These are phyloP conservation scores for Chaetothyriales sp. DNA, from an alignment of 2,329 filamentous ascomycete genomes.

Conservation along the genomic window DNA sequence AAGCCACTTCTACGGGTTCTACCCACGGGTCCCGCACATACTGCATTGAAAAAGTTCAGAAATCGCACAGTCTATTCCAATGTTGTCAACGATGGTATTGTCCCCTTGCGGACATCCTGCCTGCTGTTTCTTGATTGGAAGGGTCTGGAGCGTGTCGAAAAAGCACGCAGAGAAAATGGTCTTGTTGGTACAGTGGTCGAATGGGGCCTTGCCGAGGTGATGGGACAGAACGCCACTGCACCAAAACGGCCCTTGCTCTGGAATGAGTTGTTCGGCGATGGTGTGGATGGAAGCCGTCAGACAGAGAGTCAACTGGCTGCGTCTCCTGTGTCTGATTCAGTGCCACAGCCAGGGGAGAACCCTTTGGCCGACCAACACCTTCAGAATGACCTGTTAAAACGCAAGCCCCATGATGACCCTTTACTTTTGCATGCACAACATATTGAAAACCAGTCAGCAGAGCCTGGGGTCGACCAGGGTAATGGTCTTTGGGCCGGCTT, in stretches of 20 bases:
- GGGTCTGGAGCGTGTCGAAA: slow-evolving; percentile 81
- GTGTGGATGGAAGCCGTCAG: slow-evolving; percentile 12
- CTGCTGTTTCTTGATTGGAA: slow-evolving; percentile 96
- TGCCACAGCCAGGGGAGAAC: slow-evolving; percentile 15
- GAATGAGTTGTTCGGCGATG: slow-evolving; percentile 18
- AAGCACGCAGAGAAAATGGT: slow-evolving; percentile 80
- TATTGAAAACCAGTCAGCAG: slow-evolving; percentile 1
- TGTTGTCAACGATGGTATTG: slow-evolving; percentile 77
- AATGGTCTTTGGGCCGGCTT: slow-evolving; percentile 46
- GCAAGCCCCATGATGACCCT: slow-evolving; percentile 1
- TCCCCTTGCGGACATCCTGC: slow-evolving; percentile 85
- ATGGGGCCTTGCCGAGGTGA: slow-evolving; percentile 90
- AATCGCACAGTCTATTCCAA: slow-evolving; percentile 71
- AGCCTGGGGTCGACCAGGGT: slow-evolving; percentile 16
- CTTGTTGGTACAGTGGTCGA: slow-evolving; percentile 83
- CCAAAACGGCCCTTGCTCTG: slow-evolving; percentile 27
- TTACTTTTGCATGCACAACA: not conserved
- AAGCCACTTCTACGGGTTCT: slow-evolving; percentile 66
- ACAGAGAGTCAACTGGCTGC: slow-evolving; percentile 6
- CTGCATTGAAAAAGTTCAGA: slow-evolving; percentile 60
- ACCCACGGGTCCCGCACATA: slow-evolving; percentile 69
- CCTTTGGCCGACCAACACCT: slow-evolving; percentile 11
- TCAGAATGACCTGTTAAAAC: slow-evolving; percentile 2
- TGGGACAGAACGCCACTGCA: slow-evolving; percentile 47
- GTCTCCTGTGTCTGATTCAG: slow-evolving; percentile 7